phyloP scores from a whole-genome alignment of 2,329 filamentous ascomycete species.

The Elsinoe batatas region DNA sequence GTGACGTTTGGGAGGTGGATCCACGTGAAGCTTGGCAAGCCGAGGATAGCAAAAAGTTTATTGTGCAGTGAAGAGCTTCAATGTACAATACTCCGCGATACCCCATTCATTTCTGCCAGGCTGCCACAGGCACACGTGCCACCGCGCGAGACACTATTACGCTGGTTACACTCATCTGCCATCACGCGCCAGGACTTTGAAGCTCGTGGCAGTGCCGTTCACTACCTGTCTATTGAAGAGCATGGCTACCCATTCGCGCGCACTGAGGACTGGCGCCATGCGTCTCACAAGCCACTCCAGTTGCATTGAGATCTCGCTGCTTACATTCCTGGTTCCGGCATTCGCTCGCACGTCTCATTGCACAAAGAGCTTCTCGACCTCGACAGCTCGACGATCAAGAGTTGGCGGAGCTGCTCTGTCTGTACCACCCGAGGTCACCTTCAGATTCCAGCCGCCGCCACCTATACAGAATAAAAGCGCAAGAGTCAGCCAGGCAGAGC shows the following conservation, averaged over 20 bases:
- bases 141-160: not conserved
- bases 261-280: not conserved
- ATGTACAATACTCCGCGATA: not conserved
- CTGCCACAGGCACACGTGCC: not conserved
- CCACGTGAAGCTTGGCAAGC: constrained; percentile 6
- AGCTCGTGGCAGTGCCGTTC: not conserved
- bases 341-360: not conserved
- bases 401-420: constrained; percentile 73
- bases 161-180: not conserved
- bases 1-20: not conserved
- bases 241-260: not conserved
- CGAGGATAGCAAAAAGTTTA: constrained; percentile 1
- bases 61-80: constrained; percentile 2
- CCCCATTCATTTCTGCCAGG: not conserved
- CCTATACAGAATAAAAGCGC: constrained; percentile 44
- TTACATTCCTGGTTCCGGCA: constrained; percentile 9
- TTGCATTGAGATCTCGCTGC: constrained; percentile 1
- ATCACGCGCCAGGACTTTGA: not conserved
- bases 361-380: constrained; percentile 54
- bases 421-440: constrained; percentile 72
- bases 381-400: constrained; percentile 60
- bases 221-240: not conserved
- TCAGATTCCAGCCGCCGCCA: constrained; percentile 54
- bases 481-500: constrained; percentile 51
- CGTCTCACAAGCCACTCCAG: not conserved